phyloP scores from a whole-genome alignment of 805 yeast species.

The Candida taoyuanica region DNA sequence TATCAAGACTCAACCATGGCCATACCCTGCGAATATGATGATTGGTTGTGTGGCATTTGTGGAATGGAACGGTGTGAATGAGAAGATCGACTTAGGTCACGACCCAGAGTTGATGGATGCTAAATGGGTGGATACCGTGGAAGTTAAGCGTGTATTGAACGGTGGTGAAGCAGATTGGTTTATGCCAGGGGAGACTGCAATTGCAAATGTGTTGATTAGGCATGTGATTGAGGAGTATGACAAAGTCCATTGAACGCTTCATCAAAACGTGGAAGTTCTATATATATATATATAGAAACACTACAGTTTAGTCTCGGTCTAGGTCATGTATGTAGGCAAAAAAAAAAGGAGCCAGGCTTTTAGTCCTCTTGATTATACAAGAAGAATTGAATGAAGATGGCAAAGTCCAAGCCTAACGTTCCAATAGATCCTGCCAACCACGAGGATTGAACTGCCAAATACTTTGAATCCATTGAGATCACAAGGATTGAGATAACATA shows the following conservation, averaged over 20 bases:
- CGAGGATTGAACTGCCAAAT: slow-evolving; percentile 75
- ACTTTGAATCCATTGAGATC: slow-evolving; percentile 64
- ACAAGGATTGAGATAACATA: slow-evolving; percentile 83
- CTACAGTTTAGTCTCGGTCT: too few species aligned
- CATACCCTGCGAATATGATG: slow-evolving; percentile 91
- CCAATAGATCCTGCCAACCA: slow-evolving; percentile 94
- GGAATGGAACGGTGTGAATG: slow-evolving; percentile 63
- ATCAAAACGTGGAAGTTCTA: too few species aligned
- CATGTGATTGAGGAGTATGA: slow-evolving; percentile 16
- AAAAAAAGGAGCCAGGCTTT: too few species aligned
- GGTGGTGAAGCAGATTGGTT: slow-evolving; percentile 20
- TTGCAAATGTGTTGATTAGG: slow-evolving; percentile 26
- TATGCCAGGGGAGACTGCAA: slow-evolving; percentile 26
- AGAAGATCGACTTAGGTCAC: slow-evolving; percentile 63
- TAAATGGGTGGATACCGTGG: slow-evolving; percentile 67
- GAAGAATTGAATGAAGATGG: slow-evolving; percentile 84
- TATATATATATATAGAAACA: too few species aligned
- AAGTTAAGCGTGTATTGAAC: slow-evolving; percentile 33
- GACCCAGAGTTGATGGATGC: slow-evolving; percentile 88
- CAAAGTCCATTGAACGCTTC: too few species aligned
- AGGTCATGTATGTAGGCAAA: too few species aligned
- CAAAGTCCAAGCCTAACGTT: slow-evolving; percentile 75
- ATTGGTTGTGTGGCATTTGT: slow-evolving; percentile 84
- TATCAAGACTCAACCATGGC: slow-evolving; percentile 91
- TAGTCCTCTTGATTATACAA: slow-evolving; percentile 45